A percentile compares a stretch with the other conserved stretches of the same genome.
phyloP scores from a whole-genome alignment of 805 yeast species.

The Starmerella scarabaei region DNA sequence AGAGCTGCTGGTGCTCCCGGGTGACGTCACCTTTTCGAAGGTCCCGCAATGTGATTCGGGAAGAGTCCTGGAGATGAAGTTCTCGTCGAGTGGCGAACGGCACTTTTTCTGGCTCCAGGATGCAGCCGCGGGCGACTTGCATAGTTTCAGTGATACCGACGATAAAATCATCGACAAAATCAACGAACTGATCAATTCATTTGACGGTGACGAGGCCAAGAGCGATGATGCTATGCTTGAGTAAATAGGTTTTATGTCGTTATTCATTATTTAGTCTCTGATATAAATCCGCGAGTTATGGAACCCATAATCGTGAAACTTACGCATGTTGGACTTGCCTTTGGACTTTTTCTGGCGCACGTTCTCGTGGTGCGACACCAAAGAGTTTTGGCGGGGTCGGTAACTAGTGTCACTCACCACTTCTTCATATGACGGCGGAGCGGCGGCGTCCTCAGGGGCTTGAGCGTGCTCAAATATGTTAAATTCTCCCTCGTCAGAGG shows the following conservation, averaged over 20 bases:
- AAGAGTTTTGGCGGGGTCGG: neutral
- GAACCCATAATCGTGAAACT: conserved; percentile 28
- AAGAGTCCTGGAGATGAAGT: conserved; percentile 57
- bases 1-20: conserved; percentile 59
- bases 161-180: conserved; percentile 36
- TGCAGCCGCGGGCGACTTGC: conserved; percentile 46
- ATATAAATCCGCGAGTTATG: conserved; percentile 29
- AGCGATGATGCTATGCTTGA: conserved; percentile 10
- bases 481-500: no score
- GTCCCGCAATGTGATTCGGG: conserved; percentile 61
- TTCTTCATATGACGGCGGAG: conserved; percentile 16
- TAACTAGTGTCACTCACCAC: conserved; percentile 12
- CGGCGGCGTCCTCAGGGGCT: no score
- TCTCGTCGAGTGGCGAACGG: conserved; percentile 49
- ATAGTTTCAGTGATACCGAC: conserved; percentile 48
- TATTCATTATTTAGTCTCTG: conserved; percentile 2
- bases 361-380: conserved; percentile 9
- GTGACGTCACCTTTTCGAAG: conserved; percentile 69
- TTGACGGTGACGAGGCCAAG: conserved; percentile 13
- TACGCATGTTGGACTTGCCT: neutral
- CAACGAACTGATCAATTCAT: conserved; percentile 29
- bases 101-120: conserved; percentile 63
- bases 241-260: neutral
- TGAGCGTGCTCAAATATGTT: no score
- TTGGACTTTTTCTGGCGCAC: neutral